Evolutionary conservation across 2,329 filamentous ascomycete species (phyloP).

Genomic region (Aspergillus viridinutans): DNA sequence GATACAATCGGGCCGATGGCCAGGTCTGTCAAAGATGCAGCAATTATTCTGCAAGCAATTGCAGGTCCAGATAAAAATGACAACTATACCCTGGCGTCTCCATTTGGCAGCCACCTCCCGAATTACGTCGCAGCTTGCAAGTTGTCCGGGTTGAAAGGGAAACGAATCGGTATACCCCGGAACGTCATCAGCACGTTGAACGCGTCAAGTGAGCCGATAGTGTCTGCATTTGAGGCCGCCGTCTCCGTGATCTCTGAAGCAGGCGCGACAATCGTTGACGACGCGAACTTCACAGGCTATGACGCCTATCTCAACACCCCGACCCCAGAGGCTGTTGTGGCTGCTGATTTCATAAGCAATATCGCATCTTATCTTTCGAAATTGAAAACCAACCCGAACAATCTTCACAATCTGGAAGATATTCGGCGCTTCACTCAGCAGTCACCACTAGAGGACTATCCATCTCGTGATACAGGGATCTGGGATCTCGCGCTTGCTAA

Average conservation of each 20-base stretch:
- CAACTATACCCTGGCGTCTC: slow-evolving; percentile 58
- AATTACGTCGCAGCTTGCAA: slow-evolving; percentile 60
- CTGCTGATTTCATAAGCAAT: slow-evolving; percentile 57
- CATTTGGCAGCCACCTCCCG: slow-evolving; percentile 48
- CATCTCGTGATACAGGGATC: slow-evolving; percentile 53
- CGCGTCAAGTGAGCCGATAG: slow-evolving; percentile 36
- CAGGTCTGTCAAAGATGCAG: slow-evolving; percentile 56
- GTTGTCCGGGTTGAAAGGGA: slow-evolving; percentile 49
- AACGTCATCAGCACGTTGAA: slow-evolving; percentile 49
- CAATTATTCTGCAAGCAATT: slow-evolving; percentile 56
- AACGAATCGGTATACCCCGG: slow-evolving; percentile 61
- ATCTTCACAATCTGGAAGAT: slow-evolving; percentile 50
- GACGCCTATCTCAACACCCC: slow-evolving; percentile 41
- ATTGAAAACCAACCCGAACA: slow-evolving; percentile 56
- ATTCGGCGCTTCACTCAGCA: slow-evolving; percentile 54
- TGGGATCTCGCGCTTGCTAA: slow-evolving; percentile 54
- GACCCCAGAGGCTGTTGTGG: slow-evolving; percentile 41
- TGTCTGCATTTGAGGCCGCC: slow-evolving; percentile 54
- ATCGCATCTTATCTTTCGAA: slow-evolving; percentile 53
- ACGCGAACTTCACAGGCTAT: slow-evolving; percentile 56
- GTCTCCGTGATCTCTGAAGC: slow-evolving; percentile 51
- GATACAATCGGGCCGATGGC: slow-evolving; percentile 57
- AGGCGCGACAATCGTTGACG: slow-evolving; percentile 58
- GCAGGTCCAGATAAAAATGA: slow-evolving; percentile 50
- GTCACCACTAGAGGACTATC: slow-evolving; percentile 55